These are phyloP conservation scores for Apiosordaria backusii DNA, from an alignment of 495 filamentous ascomycete species.

Conservation along the genomic window DNA sequence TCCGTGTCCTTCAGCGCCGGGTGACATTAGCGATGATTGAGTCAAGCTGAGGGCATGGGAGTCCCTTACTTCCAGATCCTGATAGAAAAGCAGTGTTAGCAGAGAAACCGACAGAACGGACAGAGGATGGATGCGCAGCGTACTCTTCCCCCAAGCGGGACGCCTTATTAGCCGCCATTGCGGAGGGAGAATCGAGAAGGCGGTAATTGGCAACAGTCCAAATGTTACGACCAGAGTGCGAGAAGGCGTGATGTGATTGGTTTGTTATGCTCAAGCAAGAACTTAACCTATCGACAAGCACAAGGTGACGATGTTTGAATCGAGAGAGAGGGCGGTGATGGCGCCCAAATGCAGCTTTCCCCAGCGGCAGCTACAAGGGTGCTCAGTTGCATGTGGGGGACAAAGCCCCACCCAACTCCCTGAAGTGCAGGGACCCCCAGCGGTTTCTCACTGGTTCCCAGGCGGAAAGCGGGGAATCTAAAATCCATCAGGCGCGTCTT, in stretches of 20 bases:
- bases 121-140: slow-evolving; percentile 35
- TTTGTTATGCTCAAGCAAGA: too few species aligned
- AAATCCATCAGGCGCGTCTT: slow-evolving; percentile 24
- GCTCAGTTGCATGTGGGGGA: slow-evolving; percentile 3
- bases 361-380: slow-evolving; percentile 20
- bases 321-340: slow-evolving; percentile 6
- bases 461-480: slow-evolving; percentile 32
- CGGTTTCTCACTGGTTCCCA: not conserved
- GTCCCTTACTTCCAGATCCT: slow-evolving; percentile 95
- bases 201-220: not conserved
- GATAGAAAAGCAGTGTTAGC: slow-evolving; percentile 7
- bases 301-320: not conserved
- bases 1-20: slow-evolving; percentile 50
- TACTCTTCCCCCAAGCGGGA: slow-evolving; percentile 97
- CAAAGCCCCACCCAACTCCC: not conserved
- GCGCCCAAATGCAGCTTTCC: slow-evolving; percentile 3
- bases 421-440: not conserved
- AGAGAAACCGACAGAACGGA: slow-evolving; percentile 3
- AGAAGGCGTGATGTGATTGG: not conserved
- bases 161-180: slow-evolving; percentile 83
- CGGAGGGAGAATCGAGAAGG: not conserved
- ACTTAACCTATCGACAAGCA: not conserved
- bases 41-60: not conserved
- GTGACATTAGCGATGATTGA: not conserved
- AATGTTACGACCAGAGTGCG: not conserved